Percentiles rank a stretch among this genome's conserved stretches.
Evolutionary conservation across 1,284 basidiomycete species (phyloP).

Genomic region (Agaricales sp.): DNA sequence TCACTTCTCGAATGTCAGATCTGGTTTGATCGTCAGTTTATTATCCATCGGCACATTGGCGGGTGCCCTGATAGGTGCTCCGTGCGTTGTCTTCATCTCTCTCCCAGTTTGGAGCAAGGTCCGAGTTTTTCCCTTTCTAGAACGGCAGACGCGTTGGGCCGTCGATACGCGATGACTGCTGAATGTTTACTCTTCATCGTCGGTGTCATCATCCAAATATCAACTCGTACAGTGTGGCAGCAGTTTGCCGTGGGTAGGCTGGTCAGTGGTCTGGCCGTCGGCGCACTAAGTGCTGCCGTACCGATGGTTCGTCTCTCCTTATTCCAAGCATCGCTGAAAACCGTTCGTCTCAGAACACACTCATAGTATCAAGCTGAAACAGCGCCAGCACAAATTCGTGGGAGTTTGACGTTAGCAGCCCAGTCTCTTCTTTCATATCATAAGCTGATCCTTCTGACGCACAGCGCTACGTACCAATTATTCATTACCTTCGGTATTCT

Average conservation of each 20-base stretch:
- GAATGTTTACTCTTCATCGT: constrained; percentile 60
- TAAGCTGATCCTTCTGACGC: constrained; percentile 61
- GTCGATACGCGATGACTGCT: constrained; percentile 59
- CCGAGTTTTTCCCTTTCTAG: constrained; percentile 24
- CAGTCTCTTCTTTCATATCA: not conserved
- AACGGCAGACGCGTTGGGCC: constrained; percentile 57
- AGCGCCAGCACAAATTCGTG: constrained; percentile 69
- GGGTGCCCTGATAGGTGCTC: constrained; percentile 51
- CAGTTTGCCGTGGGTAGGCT: constrained; percentile 65
- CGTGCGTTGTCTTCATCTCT: constrained; percentile 27
- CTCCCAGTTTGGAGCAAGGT: constrained; percentile 1
- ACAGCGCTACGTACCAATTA: constrained; percentile 50
- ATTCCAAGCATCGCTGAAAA: not conserved
- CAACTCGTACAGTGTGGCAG: constrained; percentile 39
- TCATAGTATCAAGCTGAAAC: constrained; percentile 63
- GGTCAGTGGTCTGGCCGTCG: constrained; percentile 59
- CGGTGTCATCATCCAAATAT: constrained; percentile 61
- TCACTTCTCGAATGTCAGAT: constrained; percentile 39
- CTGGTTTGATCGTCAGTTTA: constrained; percentile 60
- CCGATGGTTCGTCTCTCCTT: constrained; percentile 40
- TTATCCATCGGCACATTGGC: constrained; percentile 57
- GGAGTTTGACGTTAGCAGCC: constrained; percentile 49
- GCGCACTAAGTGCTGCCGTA: constrained; percentile 66
- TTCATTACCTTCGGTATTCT: constrained; percentile 74
- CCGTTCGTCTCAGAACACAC: constrained; percentile 1